phyloP scores from a whole-genome alignment of 257 asterid genomes.

The Jacaranda copaia region DNA sequence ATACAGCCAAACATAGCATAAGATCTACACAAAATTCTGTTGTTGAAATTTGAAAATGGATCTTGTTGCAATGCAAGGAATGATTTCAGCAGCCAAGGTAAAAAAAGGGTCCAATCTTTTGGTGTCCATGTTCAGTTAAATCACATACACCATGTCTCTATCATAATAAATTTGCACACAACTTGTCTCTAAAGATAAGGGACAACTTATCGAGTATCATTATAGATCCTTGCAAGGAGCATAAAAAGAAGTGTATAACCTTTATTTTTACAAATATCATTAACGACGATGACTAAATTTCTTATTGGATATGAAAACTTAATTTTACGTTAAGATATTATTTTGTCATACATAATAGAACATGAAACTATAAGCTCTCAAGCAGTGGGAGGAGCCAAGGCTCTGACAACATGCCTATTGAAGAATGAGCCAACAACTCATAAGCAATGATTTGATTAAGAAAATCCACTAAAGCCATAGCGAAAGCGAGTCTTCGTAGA shows the following conservation, averaged over 20 bases:
- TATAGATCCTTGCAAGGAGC: neutral
- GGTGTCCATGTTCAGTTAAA: slow-evolving; percentile 23
- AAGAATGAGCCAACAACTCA: neutral
- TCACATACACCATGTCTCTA: slow-evolving; percentile 12
- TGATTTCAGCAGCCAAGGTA: neutral
- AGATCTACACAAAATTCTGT: slow-evolving; percentile 19
- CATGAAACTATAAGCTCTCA: too few relatives aligned
- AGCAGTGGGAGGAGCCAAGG: too few relatives aligned
- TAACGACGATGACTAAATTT: too few relatives aligned
- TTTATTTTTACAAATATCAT: too few relatives aligned
- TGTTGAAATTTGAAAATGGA: slow-evolving; percentile 20
- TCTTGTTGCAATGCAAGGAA: neutral
- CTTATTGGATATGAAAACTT: too few relatives aligned
- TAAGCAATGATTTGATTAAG: too few relatives aligned
- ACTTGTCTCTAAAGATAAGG: slow-evolving; percentile 16
- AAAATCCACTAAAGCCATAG: too few relatives aligned
- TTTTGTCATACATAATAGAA: too few relatives aligned
- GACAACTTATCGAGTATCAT: slow-evolving; percentile 9
- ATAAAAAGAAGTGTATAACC: too few relatives aligned
- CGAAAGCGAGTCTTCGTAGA: too few relatives aligned
- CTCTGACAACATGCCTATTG: too few relatives aligned
- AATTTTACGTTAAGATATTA: too few relatives aligned
- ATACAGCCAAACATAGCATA: neutral
- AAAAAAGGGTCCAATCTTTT: slow-evolving; percentile 22
- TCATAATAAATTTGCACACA: slow-evolving; percentile 32